These are phyloP conservation scores for Dimargaris xerosporica DNA, from an alignment of 192 early-diverging fungal genomes.

Conservation along the genomic window DNA sequence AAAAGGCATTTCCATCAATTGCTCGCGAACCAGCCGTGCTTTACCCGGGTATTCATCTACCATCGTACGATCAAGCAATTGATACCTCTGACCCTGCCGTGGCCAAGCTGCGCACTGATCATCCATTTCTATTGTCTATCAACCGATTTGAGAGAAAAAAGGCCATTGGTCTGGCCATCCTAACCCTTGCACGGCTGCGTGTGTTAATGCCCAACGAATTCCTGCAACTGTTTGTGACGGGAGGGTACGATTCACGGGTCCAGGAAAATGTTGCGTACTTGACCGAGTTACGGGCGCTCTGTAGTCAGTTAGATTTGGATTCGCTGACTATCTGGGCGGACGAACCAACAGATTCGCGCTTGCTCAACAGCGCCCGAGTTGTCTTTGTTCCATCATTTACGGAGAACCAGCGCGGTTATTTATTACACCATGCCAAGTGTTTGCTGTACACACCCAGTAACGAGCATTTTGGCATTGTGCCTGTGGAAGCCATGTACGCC, in stretches of 20 bases:
- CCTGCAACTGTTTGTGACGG: constrained; percentile 59
- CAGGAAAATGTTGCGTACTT: constrained; percentile 79
- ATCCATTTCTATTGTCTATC: constrained; percentile 54
- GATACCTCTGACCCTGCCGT: constrained; percentile 12
- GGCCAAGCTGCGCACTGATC: background rate
- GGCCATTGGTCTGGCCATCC: constrained; percentile 64
- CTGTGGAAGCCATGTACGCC: constrained; percentile 89
- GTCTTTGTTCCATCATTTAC: constrained; percentile 81
- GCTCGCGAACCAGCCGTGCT: constrained; percentile 48
- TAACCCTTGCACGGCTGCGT: constrained; percentile 42
- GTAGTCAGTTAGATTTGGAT: constrained; percentile 23
- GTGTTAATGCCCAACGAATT: background rate
- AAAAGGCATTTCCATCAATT: constrained; percentile 51
- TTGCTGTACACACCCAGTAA: constrained; percentile 82
- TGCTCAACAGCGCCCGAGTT: constrained; percentile 38
- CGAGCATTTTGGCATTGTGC: constrained; percentile 97
- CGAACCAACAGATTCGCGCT: background rate
- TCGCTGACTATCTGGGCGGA: constrained; percentile 16
- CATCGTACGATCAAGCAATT: constrained; percentile 46
- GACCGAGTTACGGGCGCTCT: constrained; percentile 45
- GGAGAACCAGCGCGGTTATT: constrained; percentile 56
- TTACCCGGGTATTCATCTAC: constrained; percentile 69
- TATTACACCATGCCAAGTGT: constrained; percentile 43
- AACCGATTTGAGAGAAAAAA: constrained; percentile 98
- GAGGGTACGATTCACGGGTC: constrained; percentile 76